Conservation (phyloP, 805 yeast species). For the Monosporozyma aquatica region DNA sequence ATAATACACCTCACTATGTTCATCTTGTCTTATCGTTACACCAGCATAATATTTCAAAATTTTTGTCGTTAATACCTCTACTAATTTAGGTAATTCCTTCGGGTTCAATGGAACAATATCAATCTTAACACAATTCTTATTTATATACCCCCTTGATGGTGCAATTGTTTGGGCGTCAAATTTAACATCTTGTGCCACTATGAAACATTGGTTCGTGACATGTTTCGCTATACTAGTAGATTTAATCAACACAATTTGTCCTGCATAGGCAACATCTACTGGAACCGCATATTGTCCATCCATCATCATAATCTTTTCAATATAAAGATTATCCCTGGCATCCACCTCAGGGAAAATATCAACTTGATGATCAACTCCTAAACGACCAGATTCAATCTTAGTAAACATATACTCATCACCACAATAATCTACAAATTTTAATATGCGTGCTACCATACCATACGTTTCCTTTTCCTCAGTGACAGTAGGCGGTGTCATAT, state of each 20-base stretch:
- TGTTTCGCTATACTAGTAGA: conserved; percentile 36
- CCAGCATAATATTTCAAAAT: conserved; percentile 58
- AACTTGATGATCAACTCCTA: conserved; percentile 41
- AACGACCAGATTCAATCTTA: conserved; percentile 52
- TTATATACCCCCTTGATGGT: too few species aligned
- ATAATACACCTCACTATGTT: too few species aligned
- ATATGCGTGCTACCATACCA: conserved; percentile 36
- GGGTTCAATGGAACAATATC: conserved; percentile 79
- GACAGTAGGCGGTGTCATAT: not conserved
- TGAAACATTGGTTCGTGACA: too few species aligned
- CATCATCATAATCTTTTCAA: conserved; percentile 39
- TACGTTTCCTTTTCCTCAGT: not conserved
- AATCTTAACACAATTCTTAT: conserved; percentile 54
- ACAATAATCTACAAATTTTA: conserved; percentile 51
- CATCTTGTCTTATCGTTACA: conserved; percentile 61
- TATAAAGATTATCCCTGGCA: conserved; percentile 38
- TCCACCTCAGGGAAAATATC: conserved; percentile 46
- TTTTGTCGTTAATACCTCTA: conserved; percentile 58
- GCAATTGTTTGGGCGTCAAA: too few species aligned
- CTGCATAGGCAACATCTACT: conserved; percentile 46
- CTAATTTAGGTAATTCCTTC: conserved; percentile 62
- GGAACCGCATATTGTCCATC: conserved; percentile 64
- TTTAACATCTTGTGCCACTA: too few species aligned
- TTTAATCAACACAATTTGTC: conserved; percentile 61
- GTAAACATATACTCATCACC: conserved; percentile 48